phyloP scores from a whole-genome alignment of 129 eudicot genomes.

The Rutidosis leptorrhynchoides region DNA sequence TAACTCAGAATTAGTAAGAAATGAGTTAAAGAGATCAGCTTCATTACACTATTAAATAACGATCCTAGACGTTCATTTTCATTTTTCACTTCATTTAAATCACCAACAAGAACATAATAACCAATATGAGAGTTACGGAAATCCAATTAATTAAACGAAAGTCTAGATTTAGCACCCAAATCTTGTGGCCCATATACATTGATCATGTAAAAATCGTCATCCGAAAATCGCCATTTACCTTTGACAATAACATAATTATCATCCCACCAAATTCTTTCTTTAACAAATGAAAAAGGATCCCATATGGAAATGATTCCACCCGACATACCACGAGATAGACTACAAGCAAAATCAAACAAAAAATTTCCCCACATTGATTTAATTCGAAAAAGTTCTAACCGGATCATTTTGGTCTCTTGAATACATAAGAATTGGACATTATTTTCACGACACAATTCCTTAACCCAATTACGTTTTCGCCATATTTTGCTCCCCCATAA shows the following conservation, averaged over 20 bases:
- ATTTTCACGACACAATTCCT: not conserved
- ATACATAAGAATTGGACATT: not conserved
- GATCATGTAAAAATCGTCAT: not conserved
- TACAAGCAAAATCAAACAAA: too few species aligned
- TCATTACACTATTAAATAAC: not conserved
- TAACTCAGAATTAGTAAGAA: not conserved
- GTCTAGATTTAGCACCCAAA: not conserved
- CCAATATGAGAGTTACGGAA: not conserved
- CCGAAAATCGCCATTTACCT: not conserved
- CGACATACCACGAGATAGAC: too few species aligned
- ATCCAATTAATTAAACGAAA: too few species aligned
- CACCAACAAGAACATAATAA: not conserved
- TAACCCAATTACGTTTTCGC: not conserved
- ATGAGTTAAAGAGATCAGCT: not conserved
- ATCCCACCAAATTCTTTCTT: too few species aligned
- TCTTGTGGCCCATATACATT: conserved; percentile 1
- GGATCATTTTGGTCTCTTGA: conserved; percentile 1
- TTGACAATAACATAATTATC: not conserved
- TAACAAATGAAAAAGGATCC: too few species aligned
- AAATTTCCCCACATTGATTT: too few species aligned
- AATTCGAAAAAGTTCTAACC: not conserved
- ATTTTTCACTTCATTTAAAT: not conserved
- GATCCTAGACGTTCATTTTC: not conserved
- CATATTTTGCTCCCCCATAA: not conserved
- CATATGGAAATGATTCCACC: too few species aligned